These are phyloP conservation scores for Naganishia sp. DNA, from an alignment of 1,284 basidiomycete genomes.

Conservation along the genomic window DNA sequence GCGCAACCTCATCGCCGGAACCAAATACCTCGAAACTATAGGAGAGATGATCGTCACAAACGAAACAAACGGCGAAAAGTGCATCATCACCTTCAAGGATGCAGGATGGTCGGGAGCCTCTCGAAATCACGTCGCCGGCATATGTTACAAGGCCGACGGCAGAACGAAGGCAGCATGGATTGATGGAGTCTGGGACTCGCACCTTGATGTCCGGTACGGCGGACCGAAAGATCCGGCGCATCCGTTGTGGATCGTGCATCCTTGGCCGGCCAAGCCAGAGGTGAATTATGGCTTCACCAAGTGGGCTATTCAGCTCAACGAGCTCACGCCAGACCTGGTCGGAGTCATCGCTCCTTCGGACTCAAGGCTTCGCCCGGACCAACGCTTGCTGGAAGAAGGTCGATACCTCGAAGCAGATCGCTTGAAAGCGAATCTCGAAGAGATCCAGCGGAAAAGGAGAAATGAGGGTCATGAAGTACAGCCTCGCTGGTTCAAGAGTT, in stretches of 20 bases:
- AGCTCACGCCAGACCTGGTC: slow-evolving; percentile 70
- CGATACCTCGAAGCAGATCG: slow-evolving; percentile 72
- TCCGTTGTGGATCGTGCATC: slow-evolving; percentile 67
- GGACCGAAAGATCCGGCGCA: slow-evolving; percentile 35
- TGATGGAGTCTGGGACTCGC: slow-evolving; percentile 75
- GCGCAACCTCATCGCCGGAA: slow-evolving; percentile 83
- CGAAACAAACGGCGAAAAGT: slow-evolving; percentile 58
- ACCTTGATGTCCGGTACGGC: slow-evolving; percentile 61
- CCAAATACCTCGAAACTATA: slow-evolving; percentile 80
- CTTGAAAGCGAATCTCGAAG: slow-evolving; percentile 75
- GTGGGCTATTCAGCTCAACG: slow-evolving; percentile 78
- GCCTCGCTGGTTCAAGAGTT: slow-evolving; percentile 69
- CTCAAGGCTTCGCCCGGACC: slow-evolving; percentile 80
- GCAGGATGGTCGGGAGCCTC: slow-evolving; percentile 72
- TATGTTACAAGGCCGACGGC: slow-evolving; percentile 62
- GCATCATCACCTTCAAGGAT: slow-evolving; percentile 78
- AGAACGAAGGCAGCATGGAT: slow-evolving; percentile 59
- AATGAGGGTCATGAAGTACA: slow-evolving; percentile 57
- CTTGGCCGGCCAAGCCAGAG: slow-evolving; percentile 68
- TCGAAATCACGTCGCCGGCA: slow-evolving; percentile 71
- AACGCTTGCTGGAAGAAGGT: slow-evolving; percentile 81
- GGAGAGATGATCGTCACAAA: slow-evolving; percentile 74
- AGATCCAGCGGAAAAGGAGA: slow-evolving; percentile 52
- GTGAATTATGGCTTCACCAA: slow-evolving; percentile 80
- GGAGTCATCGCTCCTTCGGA: slow-evolving; percentile 77